Conservation (phyloP, 108 stramenopile species). For the Pseudonitzschia delicatissima region DNA sequence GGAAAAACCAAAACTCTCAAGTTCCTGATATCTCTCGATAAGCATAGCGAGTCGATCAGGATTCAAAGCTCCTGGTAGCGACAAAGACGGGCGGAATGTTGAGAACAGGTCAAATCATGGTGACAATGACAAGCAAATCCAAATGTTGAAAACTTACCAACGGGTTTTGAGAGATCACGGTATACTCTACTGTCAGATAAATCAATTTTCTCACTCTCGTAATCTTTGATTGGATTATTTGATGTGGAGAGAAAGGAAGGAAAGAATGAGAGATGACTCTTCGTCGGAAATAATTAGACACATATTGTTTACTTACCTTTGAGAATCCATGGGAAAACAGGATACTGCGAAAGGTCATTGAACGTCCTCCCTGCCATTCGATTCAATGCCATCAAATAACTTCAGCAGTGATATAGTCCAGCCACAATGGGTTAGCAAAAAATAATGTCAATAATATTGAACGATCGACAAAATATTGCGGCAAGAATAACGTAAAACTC, state of each 20-base stretch:
- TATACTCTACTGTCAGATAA: constrained; percentile 4
- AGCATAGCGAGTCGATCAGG: constrained; percentile 88
- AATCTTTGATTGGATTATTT: constrained; percentile 60
- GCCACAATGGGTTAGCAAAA: background rate
- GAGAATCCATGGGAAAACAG: constrained; percentile 98
- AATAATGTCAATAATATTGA: background rate
- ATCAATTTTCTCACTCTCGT: constrained; percentile 69
- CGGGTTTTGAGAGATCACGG: constrained; percentile 81
- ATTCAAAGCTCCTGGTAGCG: constrained; percentile 85
- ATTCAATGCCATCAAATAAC: constrained; percentile 92
- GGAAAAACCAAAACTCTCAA: constrained; percentile 85
- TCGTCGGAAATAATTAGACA: background rate
- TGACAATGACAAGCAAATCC: background rate
- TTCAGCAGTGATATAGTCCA: constrained; percentile 55
- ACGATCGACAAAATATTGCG: too few relatives aligned
- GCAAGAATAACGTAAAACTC: background rate
- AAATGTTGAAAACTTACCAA: constrained; percentile 53
- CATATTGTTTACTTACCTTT: constrained; percentile 29
- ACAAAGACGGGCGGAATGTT: background rate
- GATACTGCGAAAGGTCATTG: constrained; percentile 97
- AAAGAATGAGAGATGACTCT: background rate
- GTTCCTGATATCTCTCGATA: constrained; percentile 69
- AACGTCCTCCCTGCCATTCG: constrained; percentile 93
- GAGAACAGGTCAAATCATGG: background rate
- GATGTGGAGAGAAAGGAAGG: background rate